Evolutionary conservation across 345 rosid genomes (phyloP).

Genomic region (Garcia nutans): DNA sequence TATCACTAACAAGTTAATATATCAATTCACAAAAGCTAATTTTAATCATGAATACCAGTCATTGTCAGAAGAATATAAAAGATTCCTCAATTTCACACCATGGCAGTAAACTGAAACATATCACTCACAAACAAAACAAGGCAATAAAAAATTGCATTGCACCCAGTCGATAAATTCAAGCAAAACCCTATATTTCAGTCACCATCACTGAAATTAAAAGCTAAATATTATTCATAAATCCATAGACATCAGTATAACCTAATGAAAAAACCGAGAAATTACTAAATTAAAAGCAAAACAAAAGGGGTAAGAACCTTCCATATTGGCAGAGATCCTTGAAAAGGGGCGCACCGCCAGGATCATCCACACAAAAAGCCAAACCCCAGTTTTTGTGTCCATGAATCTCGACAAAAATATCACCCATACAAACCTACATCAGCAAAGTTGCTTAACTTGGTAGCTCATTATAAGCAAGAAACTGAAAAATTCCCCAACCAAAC

Average conservation of each 20-base stretch:
- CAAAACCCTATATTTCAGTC: neutral
- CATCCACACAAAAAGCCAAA: constrained; percentile 22
- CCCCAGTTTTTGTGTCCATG: constrained; percentile 27
- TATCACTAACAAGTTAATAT: neutral
- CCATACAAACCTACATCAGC: constrained; percentile 20
- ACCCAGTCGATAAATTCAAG: neutral
- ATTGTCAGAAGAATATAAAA: constrained; percentile 6
- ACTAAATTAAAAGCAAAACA: neutral
- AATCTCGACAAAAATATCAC: constrained; percentile 5
- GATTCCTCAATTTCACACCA: neutral
- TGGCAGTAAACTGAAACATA: neutral
- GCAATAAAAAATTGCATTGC: neutral
- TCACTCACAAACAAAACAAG: neutral
- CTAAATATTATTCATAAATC: neutral
- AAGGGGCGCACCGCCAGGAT: constrained; percentile 23
- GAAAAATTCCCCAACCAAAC: neutral
- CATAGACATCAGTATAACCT: neutral
- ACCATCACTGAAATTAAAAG: neutral
- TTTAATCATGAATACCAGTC: constrained; percentile 6
- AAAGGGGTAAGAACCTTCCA: constrained; percentile 28
- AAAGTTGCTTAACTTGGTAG: constrained; percentile 1
- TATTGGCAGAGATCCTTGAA: constrained; percentile 34
- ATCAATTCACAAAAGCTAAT: neutral
- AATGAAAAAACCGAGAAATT: neutral
- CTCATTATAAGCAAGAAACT: constrained; percentile 5